These are phyloP conservation scores for Fusarium brevicatenulatum DNA, from an alignment of 2,329 filamentous ascomycete genomes.

Conservation along the genomic window DNA sequence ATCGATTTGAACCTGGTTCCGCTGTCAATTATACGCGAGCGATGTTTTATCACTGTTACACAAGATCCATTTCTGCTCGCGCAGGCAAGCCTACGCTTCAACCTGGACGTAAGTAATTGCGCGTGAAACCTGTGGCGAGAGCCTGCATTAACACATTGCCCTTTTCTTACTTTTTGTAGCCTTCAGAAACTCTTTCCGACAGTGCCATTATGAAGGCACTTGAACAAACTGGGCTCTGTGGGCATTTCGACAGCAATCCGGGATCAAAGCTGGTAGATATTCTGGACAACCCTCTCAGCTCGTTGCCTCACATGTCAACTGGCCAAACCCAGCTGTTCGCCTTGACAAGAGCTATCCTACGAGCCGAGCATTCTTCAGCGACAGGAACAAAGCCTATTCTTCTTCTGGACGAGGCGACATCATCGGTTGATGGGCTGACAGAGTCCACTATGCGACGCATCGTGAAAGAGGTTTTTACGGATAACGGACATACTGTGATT, in stretches of 20 bases:
- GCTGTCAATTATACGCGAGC: rapidly evolving
- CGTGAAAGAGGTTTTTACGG: rapidly evolving
- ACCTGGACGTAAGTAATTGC: background rate
- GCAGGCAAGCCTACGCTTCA: background rate
- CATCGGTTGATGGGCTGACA: background rate
- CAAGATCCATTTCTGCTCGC: background rate
- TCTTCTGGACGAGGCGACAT: background rate
- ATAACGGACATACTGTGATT: background rate
- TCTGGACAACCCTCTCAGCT: background rate
- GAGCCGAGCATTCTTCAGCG: background rate
- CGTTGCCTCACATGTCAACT: background rate
- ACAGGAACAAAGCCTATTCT: background rate
- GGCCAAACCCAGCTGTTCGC: background rate
- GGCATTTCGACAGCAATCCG: background rate
- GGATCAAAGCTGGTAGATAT: rapidly evolving
- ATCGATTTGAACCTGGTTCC: background rate
- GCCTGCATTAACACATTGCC: rapidly evolving
- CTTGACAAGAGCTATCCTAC: background rate
- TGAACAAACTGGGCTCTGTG: background rate
- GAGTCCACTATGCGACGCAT: background rate
- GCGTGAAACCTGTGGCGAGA: background rate
- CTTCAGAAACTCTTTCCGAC: background rate
- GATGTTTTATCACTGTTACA: background rate
- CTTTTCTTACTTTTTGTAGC: background rate
- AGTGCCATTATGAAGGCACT: background rate